Percentiles rank a stretch among this genome's conserved stretches.
Evolutionary conservation across 1,284 basidiomycete species (phyloP).

Genomic region (Cryptococcus sp.): DNA sequence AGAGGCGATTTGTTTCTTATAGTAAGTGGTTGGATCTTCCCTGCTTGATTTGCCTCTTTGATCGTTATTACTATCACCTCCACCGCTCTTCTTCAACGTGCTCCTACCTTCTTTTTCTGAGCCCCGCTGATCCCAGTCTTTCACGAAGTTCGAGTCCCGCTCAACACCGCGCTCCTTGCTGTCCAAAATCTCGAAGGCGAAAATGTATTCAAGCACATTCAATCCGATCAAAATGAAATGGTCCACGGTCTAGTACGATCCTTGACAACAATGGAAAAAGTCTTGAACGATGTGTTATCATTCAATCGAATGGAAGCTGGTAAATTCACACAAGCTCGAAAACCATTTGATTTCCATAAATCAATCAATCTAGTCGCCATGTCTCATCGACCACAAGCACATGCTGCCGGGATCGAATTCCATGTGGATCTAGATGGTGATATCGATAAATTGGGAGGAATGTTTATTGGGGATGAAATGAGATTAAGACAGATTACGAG

Average conservation of each 20-base stretch:
- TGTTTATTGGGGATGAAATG: conserved; percentile 56
- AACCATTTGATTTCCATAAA: conserved; percentile 79
- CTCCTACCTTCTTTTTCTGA: conserved; percentile 36
- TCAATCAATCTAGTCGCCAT: conserved; percentile 74
- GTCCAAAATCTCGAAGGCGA: conserved; percentile 83
- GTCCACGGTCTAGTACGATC: conserved; percentile 62
- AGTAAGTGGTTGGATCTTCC: conserved; percentile 64
- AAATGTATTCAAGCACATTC: conserved; percentile 37
- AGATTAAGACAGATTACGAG: conserved; percentile 71
- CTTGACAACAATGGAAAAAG: conserved; percentile 65
- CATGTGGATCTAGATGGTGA: conserved; percentile 64
- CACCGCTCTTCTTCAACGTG: neutral
- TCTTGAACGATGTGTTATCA: conserved; percentile 75
- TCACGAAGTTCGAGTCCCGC: conserved; percentile 73
- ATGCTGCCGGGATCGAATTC: conserved; percentile 65
- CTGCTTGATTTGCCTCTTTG: no score
- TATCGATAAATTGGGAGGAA: conserved; percentile 61
- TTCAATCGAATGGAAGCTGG: conserved; percentile 52
- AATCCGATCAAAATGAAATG: conserved; percentile 41
- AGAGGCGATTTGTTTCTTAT: conserved; percentile 74
- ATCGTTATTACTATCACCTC: conserved; percentile 14
- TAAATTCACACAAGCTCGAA: conserved; percentile 30
- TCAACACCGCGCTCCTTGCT: conserved; percentile 82
- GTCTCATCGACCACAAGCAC: conserved; percentile 67
- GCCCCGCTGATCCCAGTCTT: conserved; percentile 25